Conservation (phyloP, 1,284 basidiomycete genomes). For the Marasmius oreades region DNA sequence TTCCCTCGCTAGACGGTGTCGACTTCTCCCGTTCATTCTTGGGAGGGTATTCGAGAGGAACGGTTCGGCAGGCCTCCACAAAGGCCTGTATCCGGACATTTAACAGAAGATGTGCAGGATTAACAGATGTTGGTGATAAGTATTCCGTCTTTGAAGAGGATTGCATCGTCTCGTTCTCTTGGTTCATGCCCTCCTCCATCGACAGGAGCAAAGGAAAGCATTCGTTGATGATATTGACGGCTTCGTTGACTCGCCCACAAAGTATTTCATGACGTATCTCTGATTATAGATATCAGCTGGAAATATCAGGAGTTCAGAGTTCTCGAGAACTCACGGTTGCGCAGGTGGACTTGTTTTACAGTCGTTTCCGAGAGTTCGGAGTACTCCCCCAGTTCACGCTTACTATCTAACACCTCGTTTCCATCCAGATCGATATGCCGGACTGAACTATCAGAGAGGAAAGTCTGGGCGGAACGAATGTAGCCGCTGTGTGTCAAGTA, state of each 20-base stretch:
- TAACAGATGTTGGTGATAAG: constrained; percentile 54
- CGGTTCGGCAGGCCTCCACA: constrained; percentile 75
- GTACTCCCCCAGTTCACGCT: constrained; percentile 19
- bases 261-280: constrained; percentile 67
- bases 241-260: constrained; percentile 66
- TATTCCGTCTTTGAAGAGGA: constrained; percentile 27
- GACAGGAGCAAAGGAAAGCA: constrained; percentile 62
- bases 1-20: background rate
- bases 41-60: constrained; percentile 51
- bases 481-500: constrained; percentile 78
- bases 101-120: constrained; percentile 71
- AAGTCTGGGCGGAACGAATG: constrained; percentile 66
- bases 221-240: constrained; percentile 58
- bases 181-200: background rate
- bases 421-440: constrained; percentile 64
- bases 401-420: constrained; percentile 49
- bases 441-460: constrained; percentile 61
- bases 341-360: constrained; percentile 45
- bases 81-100: constrained; percentile 84
- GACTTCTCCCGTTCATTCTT: constrained; percentile 9
- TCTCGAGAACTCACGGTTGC: constrained; percentile 50
- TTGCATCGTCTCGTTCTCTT: constrained; percentile 2
- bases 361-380: constrained; percentile 38
- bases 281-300: constrained; percentile 24
- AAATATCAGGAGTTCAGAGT: background rate